phyloP scores from a whole-genome alignment of 164 flowering plant species.

The Macadamia tetraphylla region DNA sequence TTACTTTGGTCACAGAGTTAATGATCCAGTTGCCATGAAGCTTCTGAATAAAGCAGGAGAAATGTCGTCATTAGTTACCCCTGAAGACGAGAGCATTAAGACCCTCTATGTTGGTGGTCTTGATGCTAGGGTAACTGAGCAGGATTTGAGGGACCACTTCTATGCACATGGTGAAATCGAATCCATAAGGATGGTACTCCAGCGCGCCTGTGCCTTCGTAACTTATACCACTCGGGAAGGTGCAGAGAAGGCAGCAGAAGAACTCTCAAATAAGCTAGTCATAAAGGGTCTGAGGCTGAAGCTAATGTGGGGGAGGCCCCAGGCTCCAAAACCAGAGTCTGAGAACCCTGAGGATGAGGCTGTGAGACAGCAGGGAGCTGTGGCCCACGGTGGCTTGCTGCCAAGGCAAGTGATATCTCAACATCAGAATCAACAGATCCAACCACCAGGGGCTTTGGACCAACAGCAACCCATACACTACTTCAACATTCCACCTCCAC shows the following conservation, averaged over 20 bases:
- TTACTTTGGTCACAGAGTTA: conserved; percentile 45
- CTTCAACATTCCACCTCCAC: conserved; percentile 79
- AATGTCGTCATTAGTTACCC: conserved; percentile 80
- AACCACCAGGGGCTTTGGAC: conserved; percentile 55
- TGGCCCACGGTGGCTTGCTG: conserved; percentile 72
- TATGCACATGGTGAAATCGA: conserved; percentile 97
- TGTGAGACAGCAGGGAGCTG: conserved; percentile 47
- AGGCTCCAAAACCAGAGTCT: conserved; percentile 65
- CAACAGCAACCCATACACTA: conserved; percentile 54
- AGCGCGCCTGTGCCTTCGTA: conserved; percentile 87
- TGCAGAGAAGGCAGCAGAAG: conserved; percentile 94
- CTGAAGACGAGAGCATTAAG: conserved; percentile 87
- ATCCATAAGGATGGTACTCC: conserved; percentile 69
- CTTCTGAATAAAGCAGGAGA: conserved; percentile 92
- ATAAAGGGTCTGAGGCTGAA: conserved; percentile 80
- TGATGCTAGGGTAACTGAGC: conserved; percentile 73
- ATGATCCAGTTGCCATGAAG: conserved; percentile 94
- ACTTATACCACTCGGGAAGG: conserved; percentile 94
- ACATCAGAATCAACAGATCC: conserved; percentile 61
- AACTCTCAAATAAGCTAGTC: conserved; percentile 86
- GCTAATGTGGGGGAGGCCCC: conserved; percentile 92
- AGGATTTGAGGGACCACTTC: conserved; percentile 81
- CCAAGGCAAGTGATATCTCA: conserved; percentile 87
- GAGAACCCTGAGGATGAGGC: conserved; percentile 41
- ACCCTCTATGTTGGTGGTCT: conserved; percentile 94